Conservation (phyloP, 352 stramenopile genomes). For the Phytophthora vignae region DNA sequence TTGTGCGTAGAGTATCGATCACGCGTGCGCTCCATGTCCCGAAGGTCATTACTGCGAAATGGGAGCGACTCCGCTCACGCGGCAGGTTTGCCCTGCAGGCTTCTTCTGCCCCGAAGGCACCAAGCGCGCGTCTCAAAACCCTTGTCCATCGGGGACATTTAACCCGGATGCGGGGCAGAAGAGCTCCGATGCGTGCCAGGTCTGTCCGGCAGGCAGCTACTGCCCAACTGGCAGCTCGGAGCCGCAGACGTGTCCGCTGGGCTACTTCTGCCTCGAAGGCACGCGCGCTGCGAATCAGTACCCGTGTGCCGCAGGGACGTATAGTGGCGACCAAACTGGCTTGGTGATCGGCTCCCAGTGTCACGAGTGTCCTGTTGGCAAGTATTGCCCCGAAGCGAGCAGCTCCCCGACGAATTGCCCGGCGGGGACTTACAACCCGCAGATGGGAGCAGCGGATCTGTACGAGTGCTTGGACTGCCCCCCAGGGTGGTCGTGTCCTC, state of each 20-base stretch:
- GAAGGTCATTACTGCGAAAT: constrained; percentile 85
- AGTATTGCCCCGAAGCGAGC: constrained; percentile 87
- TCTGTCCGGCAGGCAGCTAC: constrained; percentile 72
- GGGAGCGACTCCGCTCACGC: constrained; percentile 70
- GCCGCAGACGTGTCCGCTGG: constrained; percentile 68
- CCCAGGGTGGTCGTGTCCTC: constrained; percentile 77
- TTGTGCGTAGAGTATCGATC: constrained; percentile 70
- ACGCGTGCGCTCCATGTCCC: constrained; percentile 78
- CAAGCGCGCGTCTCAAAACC: constrained; percentile 68
- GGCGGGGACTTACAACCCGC: constrained; percentile 80
- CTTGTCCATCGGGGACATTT: constrained; percentile 90
- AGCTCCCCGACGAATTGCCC: constrained; percentile 72
- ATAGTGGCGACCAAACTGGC: constrained; percentile 68
- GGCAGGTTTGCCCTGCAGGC: constrained; percentile 66
- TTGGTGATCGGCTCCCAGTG: constrained; percentile 62
- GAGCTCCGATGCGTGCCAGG: constrained; percentile 55
- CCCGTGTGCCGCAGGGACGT: constrained; percentile 90
- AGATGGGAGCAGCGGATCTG: constrained; percentile 46
- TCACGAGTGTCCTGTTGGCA: constrained; percentile 63
- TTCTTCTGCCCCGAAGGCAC: constrained; percentile 82
- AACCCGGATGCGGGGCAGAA: constrained; percentile 65
- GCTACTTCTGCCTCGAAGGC: constrained; percentile 85
- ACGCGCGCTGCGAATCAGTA: constrained; percentile 74
- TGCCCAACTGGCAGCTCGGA: constrained; percentile 59
- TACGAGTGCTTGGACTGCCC: constrained; percentile 78